These are phyloP conservation scores for Phytopythium litorale DNA, from an alignment of 352 stramenopile genomes.

Conservation along the genomic window DNA sequence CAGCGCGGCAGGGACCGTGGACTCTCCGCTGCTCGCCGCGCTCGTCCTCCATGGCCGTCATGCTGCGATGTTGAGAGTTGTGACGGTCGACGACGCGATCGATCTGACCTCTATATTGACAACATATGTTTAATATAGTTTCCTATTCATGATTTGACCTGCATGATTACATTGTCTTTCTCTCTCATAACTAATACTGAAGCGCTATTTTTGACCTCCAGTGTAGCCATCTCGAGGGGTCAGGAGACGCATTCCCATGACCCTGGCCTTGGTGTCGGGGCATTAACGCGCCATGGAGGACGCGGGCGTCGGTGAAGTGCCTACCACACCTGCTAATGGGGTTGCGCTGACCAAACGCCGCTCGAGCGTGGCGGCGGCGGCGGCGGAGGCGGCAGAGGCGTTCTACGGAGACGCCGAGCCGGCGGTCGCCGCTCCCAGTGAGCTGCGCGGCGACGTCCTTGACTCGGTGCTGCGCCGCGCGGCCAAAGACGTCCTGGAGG, in stretches of 20 bases:
- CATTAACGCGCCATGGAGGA: neutral
- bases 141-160: neutral
- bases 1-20: neutral
- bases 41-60: neutral
- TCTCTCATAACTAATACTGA: slow-evolving; percentile 1
- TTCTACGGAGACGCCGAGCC: slow-evolving; percentile 1
- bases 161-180: neutral
- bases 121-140: neutral
- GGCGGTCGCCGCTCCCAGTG: neutral
- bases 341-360: neutral
- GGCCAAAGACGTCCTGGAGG: slow-evolving; percentile 26
- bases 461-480: slow-evolving; percentile 30
- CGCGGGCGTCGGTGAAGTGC: neutral
- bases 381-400: neutral
- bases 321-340: neutral
- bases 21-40: neutral
- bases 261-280: neutral
- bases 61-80: neutral
- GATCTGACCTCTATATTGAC: neutral
- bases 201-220: slow-evolving; percentile 1
- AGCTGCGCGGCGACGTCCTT: slow-evolving; percentile 4
- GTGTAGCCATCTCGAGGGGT: neutral
- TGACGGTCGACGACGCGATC: neutral
- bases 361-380: slow-evolving; percentile 1
- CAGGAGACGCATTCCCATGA: neutral